Evolutionary conservation across 371 early-diverging fungal species (phyloP), one percentile per base, ranked within the genome.

Genomic region (Mucor indicus): DNA sequence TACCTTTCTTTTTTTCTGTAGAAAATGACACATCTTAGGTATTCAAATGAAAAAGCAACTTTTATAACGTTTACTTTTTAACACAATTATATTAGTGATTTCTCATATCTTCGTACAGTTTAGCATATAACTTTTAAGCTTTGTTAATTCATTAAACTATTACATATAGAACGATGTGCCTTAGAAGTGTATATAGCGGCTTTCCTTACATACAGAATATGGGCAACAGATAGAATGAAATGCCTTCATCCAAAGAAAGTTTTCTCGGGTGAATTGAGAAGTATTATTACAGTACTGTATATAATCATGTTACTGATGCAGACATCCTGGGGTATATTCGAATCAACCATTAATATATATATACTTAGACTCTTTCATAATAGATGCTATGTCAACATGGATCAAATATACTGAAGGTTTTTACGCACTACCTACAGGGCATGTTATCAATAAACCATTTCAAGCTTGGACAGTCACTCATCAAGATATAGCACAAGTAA

Each of bases 371-470:
- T 13, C n/a, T 33, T 13, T 6, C 13, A 4, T 27, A 17, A 15
- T 64, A 71, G 72, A 75, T 50, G 39, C 64, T 6, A 43, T 48
- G 32, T 74, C 72, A 20, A 67, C 75, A n/a, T 75, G 53, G 56
- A 75, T 79, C 24, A 76, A 72, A 48, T 79, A 79, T 24, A 38
- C 41, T 1, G 75, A 72, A 43, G 70, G 72, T 16, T 79, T 66
- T 22, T 42, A 59, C 6, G 15, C 20, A 6, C 20, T 54, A 7
- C 56, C 62, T 1, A 58, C 53, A 25, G 51, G 38, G 1, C 20
- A 44, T 12, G 61, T 69, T 24, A 60, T 69, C 6, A 40, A 43
- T 17, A 72, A 62, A 25, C 76, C 79, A 12, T 67, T 55, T 38
- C 16, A 40, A 12, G 42, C 31, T 17, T 79, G 76, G 79, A 41